Conservation (phyloP, 1,284 basidiomycete genomes). For the Thecaphora frezii region DNA sequence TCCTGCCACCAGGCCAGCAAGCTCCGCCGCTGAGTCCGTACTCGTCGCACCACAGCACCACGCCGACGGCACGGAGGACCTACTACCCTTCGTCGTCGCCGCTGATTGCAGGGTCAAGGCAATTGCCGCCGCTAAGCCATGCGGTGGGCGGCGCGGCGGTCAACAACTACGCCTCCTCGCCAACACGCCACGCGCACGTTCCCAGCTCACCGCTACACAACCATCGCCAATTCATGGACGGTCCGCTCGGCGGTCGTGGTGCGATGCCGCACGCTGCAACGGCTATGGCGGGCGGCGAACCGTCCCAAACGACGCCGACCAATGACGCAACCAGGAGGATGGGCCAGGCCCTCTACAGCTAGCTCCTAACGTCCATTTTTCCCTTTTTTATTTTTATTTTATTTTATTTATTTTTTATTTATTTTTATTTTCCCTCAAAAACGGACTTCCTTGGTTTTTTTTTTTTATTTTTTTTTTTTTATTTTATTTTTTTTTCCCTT, state of each 20-base stretch:
- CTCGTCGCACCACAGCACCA: slow-evolving; percentile 14
- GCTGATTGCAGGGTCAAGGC: slow-evolving; percentile 11
- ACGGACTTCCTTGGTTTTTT: no score
- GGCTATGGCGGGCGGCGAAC: background rate
- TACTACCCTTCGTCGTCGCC: slow-evolving; percentile 28
- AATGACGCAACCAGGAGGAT: slow-evolving; percentile 15
- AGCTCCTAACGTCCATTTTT: background rate
- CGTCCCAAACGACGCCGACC: background rate
- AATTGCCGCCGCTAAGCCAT: slow-evolving; percentile 10
- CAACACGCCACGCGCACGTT: background rate
- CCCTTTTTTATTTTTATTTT: no score
- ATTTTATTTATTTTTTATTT: no score
- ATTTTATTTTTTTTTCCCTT: no score
- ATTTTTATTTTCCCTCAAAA: no score
- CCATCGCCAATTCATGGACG: background rate
- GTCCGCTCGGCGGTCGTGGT: background rate
- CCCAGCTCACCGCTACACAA: background rate
- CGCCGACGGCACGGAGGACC: slow-evolving; percentile 16
- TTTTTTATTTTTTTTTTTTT: no score
- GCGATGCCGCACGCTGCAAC: background rate
- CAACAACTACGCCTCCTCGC: background rate
- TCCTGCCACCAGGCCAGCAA: slow-evolving; percentile 4
- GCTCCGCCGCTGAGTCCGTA: slow-evolving; percentile 26
- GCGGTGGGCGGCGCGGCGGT: no score
- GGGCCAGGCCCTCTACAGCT: slow-evolving; percentile 33